Evolutionary conservation across 805 yeast species (phyloP), one percentile per base, ranked within the genome.

Genomic region (Tetrapisispora nanseiensis): DNA sequence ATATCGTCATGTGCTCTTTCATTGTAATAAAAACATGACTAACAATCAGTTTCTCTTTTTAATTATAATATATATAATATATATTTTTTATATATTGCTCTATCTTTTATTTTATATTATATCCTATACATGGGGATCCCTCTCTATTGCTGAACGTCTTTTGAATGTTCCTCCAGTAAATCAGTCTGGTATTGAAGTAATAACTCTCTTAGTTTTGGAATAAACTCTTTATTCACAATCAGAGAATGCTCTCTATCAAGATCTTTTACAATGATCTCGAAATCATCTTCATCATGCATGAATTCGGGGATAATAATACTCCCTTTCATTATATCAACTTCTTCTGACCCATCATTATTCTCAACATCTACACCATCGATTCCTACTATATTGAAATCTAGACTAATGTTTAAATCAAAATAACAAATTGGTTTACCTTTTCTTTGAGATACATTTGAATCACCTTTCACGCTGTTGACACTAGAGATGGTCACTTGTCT

Each of bases 401-500:
- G 69, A 48, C 66, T 69, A 37, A 83, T 58, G 35, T 66, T 65
- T 70, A 83, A 57, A 55, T 84, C 94, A 54, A 74, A 83, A 39
- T 83, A 79, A 55, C 90, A 82, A 52, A 77, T 74, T 21, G 80
- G 85, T 61, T 78, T 81, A 8, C 90, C 90, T 62, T 84, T 84
- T 66, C 94, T 74, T 61, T 84, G 90, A 19, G 86, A 79, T 12
- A 84, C 89, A 53, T 83, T 84, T 52, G 92, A 82, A 59, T 84
- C 92, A 19, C 94, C 94, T 6, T 67, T 61, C 3, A 80, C 64
- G 2, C 67, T 58, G n/a, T 62, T 65, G 11, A 76, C 58, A 2
- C 68, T 54, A 16, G 62, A 62, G 34, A 79, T 52, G 26, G 47
- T 51, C 7, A 47, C 40, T 13, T 16, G 11, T 13, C 9, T 18